A percentile compares a stretch with the other conserved stretches of the same genome.
Evolutionary conservation across 345 rosid genomes (phyloP).

Genomic region (Mercurialis annua): DNA sequence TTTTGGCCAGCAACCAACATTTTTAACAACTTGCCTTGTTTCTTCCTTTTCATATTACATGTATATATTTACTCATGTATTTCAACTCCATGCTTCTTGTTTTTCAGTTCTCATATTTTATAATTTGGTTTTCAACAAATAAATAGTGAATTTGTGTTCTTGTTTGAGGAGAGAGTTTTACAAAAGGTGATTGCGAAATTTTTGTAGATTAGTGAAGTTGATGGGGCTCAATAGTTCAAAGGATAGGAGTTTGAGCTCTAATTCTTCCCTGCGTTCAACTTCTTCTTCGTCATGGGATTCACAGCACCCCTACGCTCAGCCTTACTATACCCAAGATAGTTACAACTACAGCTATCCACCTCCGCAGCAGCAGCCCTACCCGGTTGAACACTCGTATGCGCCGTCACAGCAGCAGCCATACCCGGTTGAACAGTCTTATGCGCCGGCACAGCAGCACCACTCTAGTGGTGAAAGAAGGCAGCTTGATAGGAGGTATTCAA

Average conservation of each 20-base stretch:
- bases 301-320: slow-evolving; percentile 33
- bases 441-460: slow-evolving; percentile 33
- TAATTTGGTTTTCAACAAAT: no score
- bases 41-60: background rate
- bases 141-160: no score
- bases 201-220: slow-evolving; percentile 24
- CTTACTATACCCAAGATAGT: slow-evolving; percentile 43
- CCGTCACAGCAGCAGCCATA: slow-evolving; percentile 37
- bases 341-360: slow-evolving; percentile 29
- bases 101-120: background rate
- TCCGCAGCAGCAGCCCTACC: slow-evolving; percentile 27
- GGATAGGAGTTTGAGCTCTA: slow-evolving; percentile 46
- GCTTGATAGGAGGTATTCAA: slow-evolving; percentile 69
- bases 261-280: slow-evolving; percentile 33
- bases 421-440: slow-evolving; percentile 31
- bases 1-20: background rate
- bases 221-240: slow-evolving; percentile 75
- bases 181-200: slow-evolving; percentile 13
- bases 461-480: slow-evolving; percentile 36
- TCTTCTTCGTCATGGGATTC: slow-evolving; percentile 57
- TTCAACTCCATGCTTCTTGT: no score
- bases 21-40: background rate
- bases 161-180: background rate
- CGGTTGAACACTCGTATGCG: slow-evolving; percentile 27
- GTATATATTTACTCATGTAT: no score